Percentiles rank a stretch among this genome's conserved stretches.
phyloP scores from a whole-genome alignment of 106 monocot genomes.

The Amphibolis antarctica region DNA sequence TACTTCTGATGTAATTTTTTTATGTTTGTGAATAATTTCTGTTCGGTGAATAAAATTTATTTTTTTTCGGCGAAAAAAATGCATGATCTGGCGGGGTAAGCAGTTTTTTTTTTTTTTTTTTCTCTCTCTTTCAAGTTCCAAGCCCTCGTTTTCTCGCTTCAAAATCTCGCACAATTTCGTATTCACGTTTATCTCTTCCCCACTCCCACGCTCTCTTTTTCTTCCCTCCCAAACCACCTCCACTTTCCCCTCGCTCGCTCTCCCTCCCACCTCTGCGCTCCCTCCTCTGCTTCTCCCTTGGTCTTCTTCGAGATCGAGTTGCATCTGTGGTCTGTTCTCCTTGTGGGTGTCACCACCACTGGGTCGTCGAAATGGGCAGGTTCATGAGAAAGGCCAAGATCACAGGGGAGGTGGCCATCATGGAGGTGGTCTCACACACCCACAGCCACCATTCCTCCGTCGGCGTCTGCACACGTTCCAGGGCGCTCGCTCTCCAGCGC shows the following conservation, averaged over 20 bases:
- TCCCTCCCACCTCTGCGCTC: not conserved
- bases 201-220: not conserved
- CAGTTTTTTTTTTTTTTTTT: not conserved
- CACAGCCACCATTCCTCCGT: slow-evolving; percentile 14
- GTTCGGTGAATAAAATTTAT: no score
- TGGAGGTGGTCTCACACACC: slow-evolving; percentile 20
- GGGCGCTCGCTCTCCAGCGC: slow-evolving; percentile 42
- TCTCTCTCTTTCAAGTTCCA: not conserved
- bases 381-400: slow-evolving; percentile 38
- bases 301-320: not conserved
- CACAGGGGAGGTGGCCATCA: slow-evolving; percentile 31
- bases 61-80: no score
- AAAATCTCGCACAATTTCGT: not conserved
- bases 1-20: no score
- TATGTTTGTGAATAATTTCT: no score
- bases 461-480: slow-evolving; percentile 44
- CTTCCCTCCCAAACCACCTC: slow-evolving; percentile 4
- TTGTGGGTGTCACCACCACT: not conserved
- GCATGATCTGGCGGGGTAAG: no score
- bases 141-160: not conserved
- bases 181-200: not conserved
- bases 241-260: not conserved
- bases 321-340: not conserved
- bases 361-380: slow-evolving; percentile 36
- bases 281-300: not conserved